A percentile compares a stretch with the other conserved stretches of the same genome.
These are phyloP conservation scores for Macaranga tanarius DNA, from an alignment of 441 rosid genomes.

Conservation along the genomic window DNA sequence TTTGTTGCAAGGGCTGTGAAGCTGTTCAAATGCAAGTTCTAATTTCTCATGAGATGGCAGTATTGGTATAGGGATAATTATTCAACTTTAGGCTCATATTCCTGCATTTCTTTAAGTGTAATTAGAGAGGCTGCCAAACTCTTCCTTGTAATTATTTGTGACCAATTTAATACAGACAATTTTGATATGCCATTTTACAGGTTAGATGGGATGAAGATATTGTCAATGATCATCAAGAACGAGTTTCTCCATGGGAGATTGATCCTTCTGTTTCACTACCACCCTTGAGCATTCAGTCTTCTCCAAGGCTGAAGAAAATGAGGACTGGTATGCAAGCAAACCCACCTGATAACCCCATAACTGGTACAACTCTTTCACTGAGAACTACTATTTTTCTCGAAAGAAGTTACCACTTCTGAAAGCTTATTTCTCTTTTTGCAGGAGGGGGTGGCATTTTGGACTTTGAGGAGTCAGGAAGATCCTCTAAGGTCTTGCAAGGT, in stretches of 20 bases:
- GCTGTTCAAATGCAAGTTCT: neutral
- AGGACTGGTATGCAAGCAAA: slow-evolving; percentile 58
- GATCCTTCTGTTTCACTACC: slow-evolving; percentile 76
- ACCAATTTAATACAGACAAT: neutral
- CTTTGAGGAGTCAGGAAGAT: slow-evolving; percentile 84
- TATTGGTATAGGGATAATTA: neutral
- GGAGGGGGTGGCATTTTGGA: slow-evolving; percentile 65
- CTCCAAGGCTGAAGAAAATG: slow-evolving; percentile 80
- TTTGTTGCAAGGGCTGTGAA: neutral
- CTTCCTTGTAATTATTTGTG: neutral
- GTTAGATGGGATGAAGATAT: slow-evolving; percentile 85
- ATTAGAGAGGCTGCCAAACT: neutral
- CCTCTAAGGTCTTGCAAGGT: slow-evolving; percentile 99
- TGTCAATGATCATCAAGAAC: slow-evolving; percentile 54
- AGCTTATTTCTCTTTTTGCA: slow-evolving; percentile 29
- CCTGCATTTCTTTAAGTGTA: neutral
- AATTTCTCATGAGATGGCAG: neutral
- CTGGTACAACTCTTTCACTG: slow-evolving; percentile 37
- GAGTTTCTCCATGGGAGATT: slow-evolving; percentile 93
- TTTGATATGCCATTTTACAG: slow-evolving; percentile 38
- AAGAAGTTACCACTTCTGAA: neutral
- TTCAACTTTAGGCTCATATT: neutral
- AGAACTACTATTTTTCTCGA: neutral
- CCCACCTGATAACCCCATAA: slow-evolving; percentile 49
- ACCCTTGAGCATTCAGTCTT: slow-evolving; percentile 73